Evolutionary conservation across 805 yeast genomes (phyloP).

Genomic region (Monosporozyma yasuniensis): DNA sequence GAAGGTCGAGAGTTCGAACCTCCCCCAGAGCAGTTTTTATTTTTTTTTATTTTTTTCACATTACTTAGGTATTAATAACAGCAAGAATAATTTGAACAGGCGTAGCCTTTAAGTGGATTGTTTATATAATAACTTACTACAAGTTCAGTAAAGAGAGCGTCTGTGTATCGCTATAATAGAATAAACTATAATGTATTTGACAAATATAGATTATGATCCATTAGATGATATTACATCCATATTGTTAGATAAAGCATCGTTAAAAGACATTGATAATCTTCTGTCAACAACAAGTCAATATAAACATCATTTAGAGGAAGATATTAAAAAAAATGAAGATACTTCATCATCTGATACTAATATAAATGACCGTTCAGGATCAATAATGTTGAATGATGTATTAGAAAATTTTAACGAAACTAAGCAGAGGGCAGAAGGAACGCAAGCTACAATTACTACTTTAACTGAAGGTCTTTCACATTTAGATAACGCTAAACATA

Average conservation of each 20-base stretch:
- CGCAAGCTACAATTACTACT: slow-evolving; percentile 52
- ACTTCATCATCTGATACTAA: background rate
- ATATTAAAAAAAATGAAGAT: slow-evolving; percentile 27
- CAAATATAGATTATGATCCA: slow-evolving; percentile 43
- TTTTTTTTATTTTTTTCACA: slow-evolving; percentile 8
- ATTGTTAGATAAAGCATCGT: slow-evolving; percentile 42
- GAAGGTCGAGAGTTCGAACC: slow-evolving; percentile 42
- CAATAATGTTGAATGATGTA: slow-evolving; percentile 27
- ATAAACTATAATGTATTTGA: slow-evolving; percentile 17
- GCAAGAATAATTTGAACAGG: no score
- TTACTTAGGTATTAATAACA: no score
- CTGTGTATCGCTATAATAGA: no score
- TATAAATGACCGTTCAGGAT: background rate
- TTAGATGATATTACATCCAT: slow-evolving; percentile 41
- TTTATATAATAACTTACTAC: no score
- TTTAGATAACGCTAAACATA: slow-evolving; percentile 75
- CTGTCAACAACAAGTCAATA: slow-evolving; percentile 42
- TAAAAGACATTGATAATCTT: slow-evolving; percentile 44
- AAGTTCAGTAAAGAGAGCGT: no score
- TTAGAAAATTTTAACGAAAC: slow-evolving; percentile 54
- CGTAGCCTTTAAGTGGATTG: no score
- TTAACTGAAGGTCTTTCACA: slow-evolving; percentile 73
- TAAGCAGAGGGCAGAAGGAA: slow-evolving; percentile 64
- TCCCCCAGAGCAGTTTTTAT: slow-evolving; percentile 35
- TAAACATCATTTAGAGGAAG: slow-evolving; percentile 39